Conservation (phyloP, 2,329 filamentous ascomycete genomes). For the Colletotrichum liriopes region DNA sequence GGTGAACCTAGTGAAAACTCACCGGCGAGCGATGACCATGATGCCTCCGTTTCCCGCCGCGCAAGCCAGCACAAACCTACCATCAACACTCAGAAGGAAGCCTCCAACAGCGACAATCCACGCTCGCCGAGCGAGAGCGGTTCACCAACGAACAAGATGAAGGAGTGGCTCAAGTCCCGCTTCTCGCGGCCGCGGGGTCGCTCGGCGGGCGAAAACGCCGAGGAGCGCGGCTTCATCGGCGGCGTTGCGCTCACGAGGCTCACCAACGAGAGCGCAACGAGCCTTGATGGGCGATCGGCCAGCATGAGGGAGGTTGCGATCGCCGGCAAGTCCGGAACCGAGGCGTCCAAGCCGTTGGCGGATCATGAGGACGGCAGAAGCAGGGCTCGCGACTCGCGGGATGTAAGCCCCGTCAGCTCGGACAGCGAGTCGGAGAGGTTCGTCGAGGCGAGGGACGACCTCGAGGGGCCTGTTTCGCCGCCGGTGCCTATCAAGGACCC, state of each 20-base stretch:
- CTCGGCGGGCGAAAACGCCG: slow-evolving; percentile 53
- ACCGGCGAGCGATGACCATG: neutral
- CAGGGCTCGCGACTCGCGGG: slow-evolving; percentile 49
- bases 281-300: slow-evolving; percentile 57
- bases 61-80: slow-evolving; percentile 40
- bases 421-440: slow-evolving; percentile 48
- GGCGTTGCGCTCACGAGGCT: slow-evolving; percentile 61
- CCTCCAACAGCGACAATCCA: slow-evolving; percentile 28
- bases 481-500: slow-evolving; percentile 56
- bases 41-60: neutral
- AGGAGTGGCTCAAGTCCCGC: slow-evolving; percentile 70
- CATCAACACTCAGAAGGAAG: slow-evolving; percentile 43
- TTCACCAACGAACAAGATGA: slow-evolving; percentile 59
- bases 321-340: slow-evolving; percentile 53
- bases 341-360: slow-evolving; percentile 44
- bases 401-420: slow-evolving; percentile 57
- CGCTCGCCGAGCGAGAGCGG: slow-evolving; percentile 43
- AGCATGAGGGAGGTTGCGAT: slow-evolving; percentile 65
- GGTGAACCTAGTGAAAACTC: slow-evolving; percentile 2
- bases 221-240: slow-evolving; percentile 63
- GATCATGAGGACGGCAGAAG: slow-evolving; percentile 45
- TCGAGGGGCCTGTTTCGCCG: slow-evolving; percentile 52
- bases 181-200: slow-evolving; percentile 62
- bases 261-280: slow-evolving; percentile 62
- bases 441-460: slow-evolving; percentile 62